phyloP scores from a whole-genome alignment of 129 eudicot genomes.

The Tanacetum coccineum region DNA sequence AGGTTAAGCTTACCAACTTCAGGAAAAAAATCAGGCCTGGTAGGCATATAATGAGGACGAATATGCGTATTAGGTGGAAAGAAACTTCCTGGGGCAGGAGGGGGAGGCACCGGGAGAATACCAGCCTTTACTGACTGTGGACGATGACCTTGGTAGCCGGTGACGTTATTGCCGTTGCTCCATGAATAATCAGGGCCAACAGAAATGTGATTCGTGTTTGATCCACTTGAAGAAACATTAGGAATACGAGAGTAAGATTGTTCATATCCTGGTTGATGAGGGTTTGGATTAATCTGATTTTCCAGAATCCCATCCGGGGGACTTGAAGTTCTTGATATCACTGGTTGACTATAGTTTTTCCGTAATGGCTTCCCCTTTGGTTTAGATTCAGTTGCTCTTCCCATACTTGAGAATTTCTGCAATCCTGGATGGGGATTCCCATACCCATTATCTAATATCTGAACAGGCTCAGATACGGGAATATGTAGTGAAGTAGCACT shows the following conservation, averaged over 20 bases:
- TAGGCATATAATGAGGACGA: constrained; percentile 46
- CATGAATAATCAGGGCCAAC: constrained; percentile 39
- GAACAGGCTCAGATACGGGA: constrained; percentile 47
- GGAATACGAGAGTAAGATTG: constrained; percentile 33
- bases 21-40: constrained; percentile 50
- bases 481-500: constrained; percentile 24
- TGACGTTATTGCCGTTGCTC: constrained; percentile 32
- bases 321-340: constrained; percentile 39
- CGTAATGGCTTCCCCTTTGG: constrained; percentile 49
- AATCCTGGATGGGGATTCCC: constrained; percentile 36
- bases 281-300: constrained; percentile 40
- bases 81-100: constrained; percentile 42
- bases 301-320: constrained; percentile 40
- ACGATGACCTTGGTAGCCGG: constrained; percentile 40
- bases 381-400: constrained; percentile 52
- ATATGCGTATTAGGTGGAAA: constrained; percentile 41
- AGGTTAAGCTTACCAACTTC: constrained; percentile 54
- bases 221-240: constrained; percentile 36
- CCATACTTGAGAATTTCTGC: constrained; percentile 47
- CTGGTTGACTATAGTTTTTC: constrained; percentile 62
- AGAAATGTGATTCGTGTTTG: constrained; percentile 35
- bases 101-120: constrained; percentile 35
- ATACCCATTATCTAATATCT: constrained; percentile 35
- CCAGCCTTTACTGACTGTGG: constrained; percentile 44
- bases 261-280: constrained; percentile 42